Percentiles rank a stretch among this genome's conserved stretches.
Conservation (phyloP, 768 basidiomycete species). For the Rhizopogon roseolus region DNA sequence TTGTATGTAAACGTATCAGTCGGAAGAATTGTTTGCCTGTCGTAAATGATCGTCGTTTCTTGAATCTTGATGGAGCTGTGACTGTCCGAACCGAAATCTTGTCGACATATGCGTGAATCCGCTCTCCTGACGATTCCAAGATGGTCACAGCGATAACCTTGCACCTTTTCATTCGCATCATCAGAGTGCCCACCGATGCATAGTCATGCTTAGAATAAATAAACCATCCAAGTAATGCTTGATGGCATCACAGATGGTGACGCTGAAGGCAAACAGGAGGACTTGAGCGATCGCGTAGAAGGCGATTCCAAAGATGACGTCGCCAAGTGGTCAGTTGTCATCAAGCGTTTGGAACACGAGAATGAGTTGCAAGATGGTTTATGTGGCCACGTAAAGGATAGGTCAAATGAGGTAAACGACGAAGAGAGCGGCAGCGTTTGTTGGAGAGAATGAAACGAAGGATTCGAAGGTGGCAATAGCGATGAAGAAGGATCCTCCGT, state of each 20-base stretch:
- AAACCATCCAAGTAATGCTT: conserved; percentile 97
- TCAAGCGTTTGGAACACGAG: conserved; percentile 96
- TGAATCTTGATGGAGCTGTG: no score
- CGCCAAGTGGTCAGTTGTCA: conserved; percentile 96
- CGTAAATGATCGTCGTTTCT: no score
- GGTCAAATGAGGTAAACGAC: conserved; percentile 92
- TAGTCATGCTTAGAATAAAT: conserved; percentile 38
- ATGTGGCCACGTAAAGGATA: conserved; percentile 77
- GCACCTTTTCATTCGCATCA: no score
- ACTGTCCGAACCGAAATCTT: no score
- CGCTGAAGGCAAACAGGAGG: conserved; percentile 89
- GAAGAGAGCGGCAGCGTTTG: conserved; percentile 76
- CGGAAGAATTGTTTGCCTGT: no score
- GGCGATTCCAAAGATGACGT: conserved; percentile 86
- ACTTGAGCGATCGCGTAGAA: conserved; percentile 91
- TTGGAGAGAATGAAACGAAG: conserved; percentile 73
- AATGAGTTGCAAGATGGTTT: conserved; percentile 86
- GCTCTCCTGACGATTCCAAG: no score
- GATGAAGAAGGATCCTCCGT: conserved; percentile 85
- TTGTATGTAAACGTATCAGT: no score
- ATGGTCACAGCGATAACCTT: no score
- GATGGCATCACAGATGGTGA: conserved; percentile 92
- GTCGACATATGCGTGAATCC: no score
- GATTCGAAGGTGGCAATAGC: conserved; percentile 94
- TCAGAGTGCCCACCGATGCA: no score